These are phyloP conservation scores for Hirsutella thompsonii DNA, from an alignment of 2,329 filamentous ascomycete genomes.

Conservation along the genomic window DNA sequence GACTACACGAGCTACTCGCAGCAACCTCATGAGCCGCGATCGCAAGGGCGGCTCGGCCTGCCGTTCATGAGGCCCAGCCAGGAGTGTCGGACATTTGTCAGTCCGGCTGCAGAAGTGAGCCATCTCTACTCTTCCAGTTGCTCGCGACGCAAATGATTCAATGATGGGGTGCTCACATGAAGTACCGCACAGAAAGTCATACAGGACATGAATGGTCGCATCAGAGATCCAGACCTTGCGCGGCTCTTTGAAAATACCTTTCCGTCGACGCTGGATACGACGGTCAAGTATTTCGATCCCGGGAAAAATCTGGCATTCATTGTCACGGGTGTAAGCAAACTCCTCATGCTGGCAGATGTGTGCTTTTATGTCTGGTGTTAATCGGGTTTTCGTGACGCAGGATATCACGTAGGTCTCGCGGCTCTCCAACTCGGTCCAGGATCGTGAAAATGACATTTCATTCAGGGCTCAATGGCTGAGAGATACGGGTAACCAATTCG, in stretches of 20 bases:
- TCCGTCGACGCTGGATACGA: constrained; percentile 73
- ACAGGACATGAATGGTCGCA: constrained; percentile 22
- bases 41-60: constrained; percentile 9
- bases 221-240: constrained; percentile 50
- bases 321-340: constrained; percentile 62
- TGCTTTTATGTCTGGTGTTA: no score
- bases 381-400: no score
- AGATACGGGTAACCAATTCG: constrained; percentile 66
- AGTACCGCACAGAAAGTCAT: constrained; percentile 11
- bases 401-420: constrained; percentile 11
- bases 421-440: no score
- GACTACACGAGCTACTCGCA: constrained; percentile 10
- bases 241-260: constrained; percentile 75
- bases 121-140: not conserved
- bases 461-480: constrained; percentile 51
- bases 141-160: not conserved
- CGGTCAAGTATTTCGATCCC: constrained; percentile 61
- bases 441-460: no score
- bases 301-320: constrained; percentile 60
- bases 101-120: constrained; percentile 13
- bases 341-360: no score
- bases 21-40: constrained; percentile 10
- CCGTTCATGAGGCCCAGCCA: constrained; percentile 14
- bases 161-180: not conserved
- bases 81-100: constrained; percentile 14